Percentiles rank a stretch among this genome's conserved stretches.
These are phyloP conservation scores for Rhizophora apiculata DNA, from an alignment of 345 rosid species.

Conservation along the genomic window DNA sequence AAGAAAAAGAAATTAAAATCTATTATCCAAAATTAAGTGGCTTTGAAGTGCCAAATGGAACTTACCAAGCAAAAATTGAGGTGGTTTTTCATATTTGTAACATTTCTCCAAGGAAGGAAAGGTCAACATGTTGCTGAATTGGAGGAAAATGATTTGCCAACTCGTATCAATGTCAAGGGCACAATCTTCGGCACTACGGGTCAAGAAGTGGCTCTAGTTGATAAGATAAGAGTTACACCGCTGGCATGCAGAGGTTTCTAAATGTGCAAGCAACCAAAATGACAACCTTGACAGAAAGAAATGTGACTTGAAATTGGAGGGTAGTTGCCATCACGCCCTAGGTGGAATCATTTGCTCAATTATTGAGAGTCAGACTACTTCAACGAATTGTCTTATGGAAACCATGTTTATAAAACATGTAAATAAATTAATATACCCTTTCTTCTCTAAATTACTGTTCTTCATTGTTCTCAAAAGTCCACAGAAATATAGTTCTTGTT, in stretches of 20 bases:
- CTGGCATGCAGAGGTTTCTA: not conserved
- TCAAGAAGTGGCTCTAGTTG: not conserved
- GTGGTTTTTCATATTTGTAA: not conserved
- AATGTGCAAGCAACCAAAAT: not conserved
- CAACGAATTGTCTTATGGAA: not conserved
- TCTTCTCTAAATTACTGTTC: too few relatives aligned
- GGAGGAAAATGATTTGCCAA: slow-evolving; percentile 8
- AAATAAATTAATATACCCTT: too few relatives aligned
- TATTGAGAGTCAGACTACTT: not conserved
- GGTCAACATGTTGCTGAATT: not conserved
- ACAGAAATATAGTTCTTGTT: too few relatives aligned
- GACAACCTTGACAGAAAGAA: not conserved
- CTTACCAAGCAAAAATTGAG: slow-evolving; percentile 3
- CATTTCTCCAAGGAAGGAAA: not conserved
- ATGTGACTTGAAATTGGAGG: slow-evolving; percentile 1
- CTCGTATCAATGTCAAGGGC: not conserved
- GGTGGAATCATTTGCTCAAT: slow-evolving; percentile 3
- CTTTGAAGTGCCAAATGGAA: not conserved
- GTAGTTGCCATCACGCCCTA: not conserved
- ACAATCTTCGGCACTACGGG: not conserved
- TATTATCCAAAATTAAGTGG: too few relatives aligned
- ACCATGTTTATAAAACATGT: too few relatives aligned
- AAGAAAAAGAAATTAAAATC: too few relatives aligned
- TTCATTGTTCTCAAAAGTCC: too few relatives aligned
- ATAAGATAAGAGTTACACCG: not conserved